Evolutionary conservation across 106 monocot genomes (phyloP), one percentile per base, ranked within the genome.

Genomic region (Allium sativum): DNA sequence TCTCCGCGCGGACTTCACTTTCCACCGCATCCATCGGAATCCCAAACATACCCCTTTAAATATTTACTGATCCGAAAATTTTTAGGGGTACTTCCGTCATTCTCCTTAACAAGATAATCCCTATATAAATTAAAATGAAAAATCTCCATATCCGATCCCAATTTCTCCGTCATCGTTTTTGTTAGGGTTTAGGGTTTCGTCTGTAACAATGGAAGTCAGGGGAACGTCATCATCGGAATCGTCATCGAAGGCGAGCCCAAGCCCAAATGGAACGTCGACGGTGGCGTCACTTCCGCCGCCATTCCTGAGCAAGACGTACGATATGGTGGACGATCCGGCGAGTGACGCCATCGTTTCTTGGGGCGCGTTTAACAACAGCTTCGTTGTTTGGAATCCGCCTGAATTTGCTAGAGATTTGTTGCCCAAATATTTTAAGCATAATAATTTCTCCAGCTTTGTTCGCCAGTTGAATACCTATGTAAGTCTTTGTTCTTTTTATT

Each of bases 401-500:
- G 71, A 71, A 51, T 71, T 71, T 8, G 63, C 63, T 5, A 52
- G 63, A 63, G 71, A 71, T 71, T 55, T 71, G 55, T 63, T 71
- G 6, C 71, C 71, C 40, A 42, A 41, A 14, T 55, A 63, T 45
- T 71, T 71, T 53, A 71, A 71, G 63, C 71, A 71, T 55, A 71
- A 63, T 21, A 71, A 71, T 13, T 71, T 71, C 71, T 71, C 71
- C 42, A 71, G 71, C 44, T 71, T 71, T 55, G 63, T 71, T 10
- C 71, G 71, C 22, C 71, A 71, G 71, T 52, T 71, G 20, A 71
- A 71, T 42, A 71, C 71, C 8, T 71, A 71, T 63, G 71, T 71
- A 40, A 62, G 71, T 63, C 20, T 40, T 3, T 64, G 4, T 19
- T 59, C 41, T 42, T 3, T 3, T 3, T 50, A 11, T 59, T 13